Base-by-base conservation (phyloP, 2,329 filamentous ascomycete species). In the Venturia aucupariae region DNA sequence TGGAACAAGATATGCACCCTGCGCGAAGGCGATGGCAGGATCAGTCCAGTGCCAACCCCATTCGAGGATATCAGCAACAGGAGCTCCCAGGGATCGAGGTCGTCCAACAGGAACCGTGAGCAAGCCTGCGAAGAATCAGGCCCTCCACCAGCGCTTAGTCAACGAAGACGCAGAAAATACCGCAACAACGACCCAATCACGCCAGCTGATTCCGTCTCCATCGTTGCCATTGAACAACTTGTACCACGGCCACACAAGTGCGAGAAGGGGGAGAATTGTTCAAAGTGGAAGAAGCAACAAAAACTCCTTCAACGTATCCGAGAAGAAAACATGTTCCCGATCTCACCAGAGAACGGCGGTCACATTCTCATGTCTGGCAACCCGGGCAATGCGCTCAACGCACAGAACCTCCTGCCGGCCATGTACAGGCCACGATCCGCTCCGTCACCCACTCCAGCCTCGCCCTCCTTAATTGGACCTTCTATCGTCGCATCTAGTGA, bases 401-500 rank as follows among this genome's bases (percentile, higher is more conserved):
- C 82, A 7, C 71, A 73, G 35, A 83, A 85, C 68, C 81, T 81
- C 39, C 72, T 82, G 64, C 72, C 79, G 76, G 71, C 81, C 71
- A 70, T 85, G 80, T 75, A 83, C 68, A 85, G 88, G 54, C 89
- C 90, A 13, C 80, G 86, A 32, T 93, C 90, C 6, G 88, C 94
- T 69, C 27, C 51, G 15, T 57, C 51, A 22, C 51, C 30, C 27
- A 57, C 51, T 35, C 84, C 84, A 24, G 84, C 88, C 6, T 30
- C 27, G 4, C 63, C 54, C 17, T 62, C 59, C 41, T n/a, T 55
- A 6, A 46, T 65, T n/a, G 64, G 64, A 3, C 90, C 89, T 11
- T 97, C 92, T 1, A 82, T 96, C 11, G 88, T 96, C 62, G 93
- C 92, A 32, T 97, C 93, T 0, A 97, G 92, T 1, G 93, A 97